phyloP scores from a whole-genome alignment of 768 basidiomycete genomes.

The Cantharellus anzutake region DNA sequence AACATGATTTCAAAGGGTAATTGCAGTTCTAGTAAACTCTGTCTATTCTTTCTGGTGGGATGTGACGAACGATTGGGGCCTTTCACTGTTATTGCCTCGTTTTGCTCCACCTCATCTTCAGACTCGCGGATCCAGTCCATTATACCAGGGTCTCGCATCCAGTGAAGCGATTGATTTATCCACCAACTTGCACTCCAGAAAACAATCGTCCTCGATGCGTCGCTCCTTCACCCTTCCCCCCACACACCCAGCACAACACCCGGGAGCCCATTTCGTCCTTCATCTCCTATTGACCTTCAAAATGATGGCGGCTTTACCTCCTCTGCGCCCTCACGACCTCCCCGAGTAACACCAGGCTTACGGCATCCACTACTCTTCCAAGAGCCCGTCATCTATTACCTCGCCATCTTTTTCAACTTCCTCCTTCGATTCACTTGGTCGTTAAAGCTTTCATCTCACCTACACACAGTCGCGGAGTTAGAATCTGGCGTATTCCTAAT shows the following conservation, averaged over 20 bases:
- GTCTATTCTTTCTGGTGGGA: slow-evolving; percentile 99
- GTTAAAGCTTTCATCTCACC: slow-evolving; percentile 71
- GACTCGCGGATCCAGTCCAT: slow-evolving; percentile 4
- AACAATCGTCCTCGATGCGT: background rate
- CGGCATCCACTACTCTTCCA: slow-evolving; percentile 61
- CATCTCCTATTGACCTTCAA: background rate
- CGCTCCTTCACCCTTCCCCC: background rate
- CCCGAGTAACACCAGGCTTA: slow-evolving; percentile 41
- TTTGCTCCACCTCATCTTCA: slow-evolving; percentile 14
- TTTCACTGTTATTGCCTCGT: slow-evolving; percentile 41
- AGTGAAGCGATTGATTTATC: background rate
- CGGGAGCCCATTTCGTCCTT: background rate
- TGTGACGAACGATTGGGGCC: slow-evolving; percentile 93
- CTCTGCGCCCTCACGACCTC: background rate
- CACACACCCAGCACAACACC: background rate
- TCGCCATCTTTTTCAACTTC: slow-evolving; percentile 65
- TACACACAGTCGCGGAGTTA: slow-evolving; percentile 63
- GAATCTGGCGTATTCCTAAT: slow-evolving; percentile 74
- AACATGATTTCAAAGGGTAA: slow-evolving; percentile 33
- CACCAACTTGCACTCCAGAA: background rate
- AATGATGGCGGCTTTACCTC: background rate
- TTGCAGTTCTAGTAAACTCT: slow-evolving; percentile 74
- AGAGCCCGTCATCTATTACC: slow-evolving; percentile 59
- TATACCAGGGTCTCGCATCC: background rate
- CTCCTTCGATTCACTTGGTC: slow-evolving; percentile 87